These are phyloP conservation scores for Agastache rugosa DNA, from an alignment of 257 asterid genomes.

Conservation along the genomic window DNA sequence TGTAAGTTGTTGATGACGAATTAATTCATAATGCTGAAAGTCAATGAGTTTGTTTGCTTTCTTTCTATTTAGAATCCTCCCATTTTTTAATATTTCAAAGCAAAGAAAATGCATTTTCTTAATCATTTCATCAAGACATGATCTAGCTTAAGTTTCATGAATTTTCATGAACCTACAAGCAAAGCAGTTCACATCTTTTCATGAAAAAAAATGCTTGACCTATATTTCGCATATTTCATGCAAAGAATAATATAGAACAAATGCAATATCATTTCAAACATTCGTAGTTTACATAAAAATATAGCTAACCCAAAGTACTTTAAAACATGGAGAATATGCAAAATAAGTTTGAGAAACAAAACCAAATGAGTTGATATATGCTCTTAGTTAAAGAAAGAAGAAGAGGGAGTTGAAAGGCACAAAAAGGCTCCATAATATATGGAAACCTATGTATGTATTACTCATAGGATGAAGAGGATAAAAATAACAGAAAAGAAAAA, in stretches of 20 bases:
- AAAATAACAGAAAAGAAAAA: not conserved
- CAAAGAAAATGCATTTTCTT: not conserved
- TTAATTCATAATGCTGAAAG: too few species aligned
- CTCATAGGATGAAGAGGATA: not conserved
- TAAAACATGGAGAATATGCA: not conserved
- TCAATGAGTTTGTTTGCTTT: too few species aligned
- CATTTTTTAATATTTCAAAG: not conserved
- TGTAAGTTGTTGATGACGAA: too few species aligned
- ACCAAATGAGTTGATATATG: conserved; percentile 3
- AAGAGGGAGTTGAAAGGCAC: not conserved
- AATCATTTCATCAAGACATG: not conserved
- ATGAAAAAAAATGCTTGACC: not conserved
- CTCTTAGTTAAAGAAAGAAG: not conserved
- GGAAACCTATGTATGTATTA: not conserved
- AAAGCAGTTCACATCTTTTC: not conserved
- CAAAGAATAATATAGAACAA: not conserved
- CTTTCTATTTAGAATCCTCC: not conserved
- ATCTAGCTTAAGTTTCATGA: not conserved
- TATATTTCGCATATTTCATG: not conserved
- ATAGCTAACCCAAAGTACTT: not conserved
- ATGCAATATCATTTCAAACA: not conserved
- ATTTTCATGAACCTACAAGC: not conserved
- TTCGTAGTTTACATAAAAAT: not conserved
- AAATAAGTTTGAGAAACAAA: not conserved
- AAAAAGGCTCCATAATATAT: not conserved